phyloP scores from a whole-genome alignment of 805 yeast species.

The Hanseniaspora mollemarum region DNA sequence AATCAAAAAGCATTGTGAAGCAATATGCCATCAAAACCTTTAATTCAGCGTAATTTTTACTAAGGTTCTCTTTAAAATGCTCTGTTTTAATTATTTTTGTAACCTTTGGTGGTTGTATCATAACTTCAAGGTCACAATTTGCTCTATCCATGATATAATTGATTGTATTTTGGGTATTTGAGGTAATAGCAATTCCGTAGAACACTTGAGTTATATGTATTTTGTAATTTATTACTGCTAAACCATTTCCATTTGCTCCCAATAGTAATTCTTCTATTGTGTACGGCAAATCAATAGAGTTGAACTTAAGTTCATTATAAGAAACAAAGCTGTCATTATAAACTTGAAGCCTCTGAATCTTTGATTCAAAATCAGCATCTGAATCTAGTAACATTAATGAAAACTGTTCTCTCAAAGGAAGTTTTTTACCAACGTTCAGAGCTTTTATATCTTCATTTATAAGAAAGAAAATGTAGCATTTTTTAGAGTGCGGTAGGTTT shows the following conservation, averaged over 20 bases:
- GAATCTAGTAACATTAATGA: neutral
- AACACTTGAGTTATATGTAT: neutral
- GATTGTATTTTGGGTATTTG: neutral
- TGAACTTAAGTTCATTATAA: slow-evolving; percentile 1
- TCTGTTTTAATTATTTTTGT: slow-evolving; percentile 41
- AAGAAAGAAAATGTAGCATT: slow-evolving; percentile 33
- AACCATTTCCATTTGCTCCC: neutral
- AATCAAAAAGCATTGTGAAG: slow-evolving; percentile 40
- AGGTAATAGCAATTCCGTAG: neutral
- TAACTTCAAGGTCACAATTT: neutral
- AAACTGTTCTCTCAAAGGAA: slow-evolving; percentile 1
- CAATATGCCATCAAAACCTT: slow-evolving; percentile 44
- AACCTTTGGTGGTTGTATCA: slow-evolving; percentile 31
- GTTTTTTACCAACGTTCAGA: neutral
- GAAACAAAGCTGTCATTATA: neutral
- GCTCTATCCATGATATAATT: neutral
- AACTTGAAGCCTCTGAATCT: slow-evolving; percentile 1
- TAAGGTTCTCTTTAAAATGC: slow-evolving; percentile 38
- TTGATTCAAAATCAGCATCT: neutral
- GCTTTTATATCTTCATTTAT: neutral
- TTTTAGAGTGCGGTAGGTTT: slow-evolving; percentile 42
- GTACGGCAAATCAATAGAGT: neutral
- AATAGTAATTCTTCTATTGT: neutral
- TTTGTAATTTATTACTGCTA: neutral
- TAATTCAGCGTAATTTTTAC: slow-evolving; percentile 43